Base-by-base conservation (phyloP, 176 grass and related monocot genomes). In the Oryza rufipogon region DNA sequence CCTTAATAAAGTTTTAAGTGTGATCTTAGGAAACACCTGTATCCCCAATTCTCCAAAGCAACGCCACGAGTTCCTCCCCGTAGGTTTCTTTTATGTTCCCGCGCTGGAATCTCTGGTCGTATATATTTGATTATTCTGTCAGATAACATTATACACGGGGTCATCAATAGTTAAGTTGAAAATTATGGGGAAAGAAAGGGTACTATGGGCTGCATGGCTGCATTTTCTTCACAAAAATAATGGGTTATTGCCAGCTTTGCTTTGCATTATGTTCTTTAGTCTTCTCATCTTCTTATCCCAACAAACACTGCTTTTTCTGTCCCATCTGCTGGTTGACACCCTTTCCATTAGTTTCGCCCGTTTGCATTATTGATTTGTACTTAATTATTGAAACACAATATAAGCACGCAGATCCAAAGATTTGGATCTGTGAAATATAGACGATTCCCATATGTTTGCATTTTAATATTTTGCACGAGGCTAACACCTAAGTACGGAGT, bases 341-440 rank as follows among this genome's bases (percentile, higher is more conserved):
- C 61, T 3, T 16, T 22, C 79, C 79, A 64, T 52, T 52, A 52
- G 19, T 77, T 82, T 70, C 84, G 61, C 84, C 86, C 80, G 84
- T 87, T 87, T 5, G 25, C 74, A 90, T 78, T 79, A 56, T 80
- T 70, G 61, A 42, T 28, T 5, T 13, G 12, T 8, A 13, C 19
- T 13, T 28, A 83, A 65, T 41, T 26, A 52, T 46, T 33, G 6
- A 15, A 14, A 44, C 28, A 1, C 5, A 75, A 75, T 13, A 32
- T 16, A 23, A 47, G 66, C 54, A 42, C 19, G 7, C 19, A 5
- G 58, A 42, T 16, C 76, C 49, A 41, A 42, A 64, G 46, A 71
- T 51, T 71, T 33, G 47, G 77, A 77, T 87, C 84, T 69, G 26
- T 4, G 63, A 51, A 49, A 66, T 17, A 60, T 13, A 60, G 54